Percentiles rank a stretch among this genome's conserved stretches.
Evolutionary conservation across 441 rosid species (phyloP).

Genomic region (Erodium chrysanthum): DNA sequence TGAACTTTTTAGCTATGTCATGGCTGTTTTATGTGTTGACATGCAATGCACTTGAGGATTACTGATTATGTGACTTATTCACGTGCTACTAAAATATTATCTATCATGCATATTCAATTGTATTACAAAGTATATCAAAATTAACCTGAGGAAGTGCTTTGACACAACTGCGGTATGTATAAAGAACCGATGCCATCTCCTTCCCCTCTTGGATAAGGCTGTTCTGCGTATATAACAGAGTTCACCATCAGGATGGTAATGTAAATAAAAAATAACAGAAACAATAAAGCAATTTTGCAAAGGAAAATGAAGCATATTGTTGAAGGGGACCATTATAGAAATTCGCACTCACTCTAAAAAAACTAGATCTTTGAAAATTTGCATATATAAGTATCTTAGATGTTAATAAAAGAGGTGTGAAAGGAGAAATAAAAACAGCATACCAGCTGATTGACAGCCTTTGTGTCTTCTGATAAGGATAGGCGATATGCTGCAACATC

Average conservation of each 20-base stretch:
- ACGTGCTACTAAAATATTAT: not conserved
- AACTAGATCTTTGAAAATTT: not conserved
- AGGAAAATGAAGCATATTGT: not conserved
- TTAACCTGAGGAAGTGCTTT: slow-evolving; percentile 98
- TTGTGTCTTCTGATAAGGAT: slow-evolving; percentile 94
- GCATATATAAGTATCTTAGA: not conserved
- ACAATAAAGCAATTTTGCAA: slow-evolving; percentile 9
- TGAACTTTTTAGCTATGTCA: not conserved
- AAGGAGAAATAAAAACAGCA: slow-evolving; percentile 18
- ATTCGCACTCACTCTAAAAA: not conserved
- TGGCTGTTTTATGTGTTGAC: not conserved
- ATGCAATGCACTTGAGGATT: not conserved
- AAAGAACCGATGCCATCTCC: slow-evolving; percentile 95
- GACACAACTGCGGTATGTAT: slow-evolving; percentile 94
- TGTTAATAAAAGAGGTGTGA: slow-evolving; percentile 7
- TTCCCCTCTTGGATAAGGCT: slow-evolving; percentile 86
- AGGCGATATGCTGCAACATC: slow-evolving; percentile 88
- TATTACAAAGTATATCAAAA: slow-evolving; percentile 19
- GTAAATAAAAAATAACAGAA: not conserved
- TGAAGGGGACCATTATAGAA: not conserved
- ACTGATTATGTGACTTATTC: not conserved
- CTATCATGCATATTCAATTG: not conserved
- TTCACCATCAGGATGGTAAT: slow-evolving; percentile 10
- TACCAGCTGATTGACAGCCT: slow-evolving; percentile 97
- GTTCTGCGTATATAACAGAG: slow-evolving; percentile 41